A percentile compares a stretch with the other conserved stretches of the same genome.
These are phyloP conservation scores for Prunus mume DNA, from an alignment of 306 rosid species.

Conservation along the genomic window DNA sequence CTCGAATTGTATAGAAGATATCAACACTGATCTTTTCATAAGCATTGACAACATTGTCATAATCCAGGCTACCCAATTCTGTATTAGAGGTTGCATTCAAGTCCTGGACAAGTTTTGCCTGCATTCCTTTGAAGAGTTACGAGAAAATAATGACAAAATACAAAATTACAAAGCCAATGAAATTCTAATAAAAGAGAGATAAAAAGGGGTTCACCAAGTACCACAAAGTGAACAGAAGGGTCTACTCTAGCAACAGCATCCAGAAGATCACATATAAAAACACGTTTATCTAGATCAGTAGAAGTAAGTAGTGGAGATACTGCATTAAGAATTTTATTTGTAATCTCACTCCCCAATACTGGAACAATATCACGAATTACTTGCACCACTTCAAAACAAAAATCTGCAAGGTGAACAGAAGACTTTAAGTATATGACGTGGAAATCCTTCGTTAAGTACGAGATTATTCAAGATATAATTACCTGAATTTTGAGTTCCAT, in stretches of 20 bases:
- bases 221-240: constrained; percentile 57
- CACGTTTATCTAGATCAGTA: constrained; percentile 59
- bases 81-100: constrained; percentile 67
- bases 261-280: constrained; percentile 71
- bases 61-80: constrained; percentile 71
- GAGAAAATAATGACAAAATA: constrained; percentile 11
- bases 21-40: constrained; percentile 51
- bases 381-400: constrained; percentile 54
- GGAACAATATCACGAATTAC: constrained; percentile 62
- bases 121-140: constrained; percentile 24
- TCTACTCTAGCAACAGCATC: constrained; percentile 63
- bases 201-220: constrained; percentile 30
- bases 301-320: constrained; percentile 61
- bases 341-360: constrained; percentile 47
- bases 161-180: background rate
- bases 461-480: constrained; percentile 17
- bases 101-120: constrained; percentile 71
- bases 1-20: constrained; percentile 51
- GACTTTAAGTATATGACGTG: constrained; percentile 20
- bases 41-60: constrained; percentile 56
- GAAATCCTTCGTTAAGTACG: background rate
- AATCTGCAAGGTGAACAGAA: constrained; percentile 47
- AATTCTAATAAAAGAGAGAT: constrained; percentile 9
- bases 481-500: constrained; percentile 62
- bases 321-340: constrained; percentile 56